Conservation (phyloP, 257 asterid genomes). For the Leonotis leonurus region DNA sequence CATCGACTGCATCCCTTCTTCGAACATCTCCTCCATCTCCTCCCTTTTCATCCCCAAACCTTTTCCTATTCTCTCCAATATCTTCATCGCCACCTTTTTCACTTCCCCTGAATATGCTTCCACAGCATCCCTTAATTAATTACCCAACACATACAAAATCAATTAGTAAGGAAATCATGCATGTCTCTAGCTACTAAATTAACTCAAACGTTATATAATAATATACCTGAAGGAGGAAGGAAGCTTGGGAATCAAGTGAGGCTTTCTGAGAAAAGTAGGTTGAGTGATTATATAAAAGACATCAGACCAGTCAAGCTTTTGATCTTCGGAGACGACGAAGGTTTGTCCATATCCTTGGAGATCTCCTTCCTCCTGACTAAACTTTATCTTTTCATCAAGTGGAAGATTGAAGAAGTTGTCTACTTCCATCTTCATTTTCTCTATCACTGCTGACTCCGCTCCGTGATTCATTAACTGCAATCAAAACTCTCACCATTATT, state of each 20-base stretch:
- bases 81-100: conserved; percentile 31
- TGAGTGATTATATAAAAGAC: conserved; percentile 20
- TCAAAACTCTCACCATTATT: no score
- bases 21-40: conserved; percentile 29
- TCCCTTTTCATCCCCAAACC: conserved; percentile 32
- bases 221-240: conserved; percentile 43
- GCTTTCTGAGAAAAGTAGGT: conserved; percentile 35
- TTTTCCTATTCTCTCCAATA: conserved; percentile 28
- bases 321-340: conserved; percentile 52
- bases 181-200: no score
- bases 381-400: conserved; percentile 45
- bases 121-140: conserved; percentile 51
- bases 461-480: conserved; percentile 41
- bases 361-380: conserved; percentile 23
- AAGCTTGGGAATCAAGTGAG: conserved; percentile 43
- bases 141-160: no score
- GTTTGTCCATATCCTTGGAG: conserved; percentile 54
- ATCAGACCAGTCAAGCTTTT: conserved; percentile 65
- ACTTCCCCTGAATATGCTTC: conserved; percentile 39
- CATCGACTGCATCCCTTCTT: conserved; percentile 35
- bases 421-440: conserved; percentile 29
- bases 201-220: no score
- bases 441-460: conserved; percentile 24
- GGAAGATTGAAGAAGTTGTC: conserved; percentile 45
- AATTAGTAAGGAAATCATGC: no score